Evolutionary conservation across 2,329 filamentous ascomycete species (phyloP).

Genomic region (Phyllosticta capitalensis): DNA sequence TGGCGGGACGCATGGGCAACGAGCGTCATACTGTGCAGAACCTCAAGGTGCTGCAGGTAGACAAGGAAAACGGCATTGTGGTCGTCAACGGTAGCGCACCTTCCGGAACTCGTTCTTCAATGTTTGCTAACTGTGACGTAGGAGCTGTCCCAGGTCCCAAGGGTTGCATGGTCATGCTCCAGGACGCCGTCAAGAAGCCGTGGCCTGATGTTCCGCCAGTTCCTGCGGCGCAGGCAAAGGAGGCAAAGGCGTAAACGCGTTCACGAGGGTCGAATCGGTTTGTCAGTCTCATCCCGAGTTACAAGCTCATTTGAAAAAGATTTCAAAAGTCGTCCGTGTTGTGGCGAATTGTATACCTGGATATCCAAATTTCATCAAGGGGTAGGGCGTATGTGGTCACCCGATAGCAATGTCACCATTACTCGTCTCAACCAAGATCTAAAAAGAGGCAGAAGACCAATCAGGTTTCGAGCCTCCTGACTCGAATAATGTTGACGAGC

Average conservation of each 20-base stretch:
- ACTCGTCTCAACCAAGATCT: not conserved
- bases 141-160: conserved; percentile 78
- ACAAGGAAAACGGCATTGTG: conserved; percentile 77
- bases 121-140: conserved; percentile 18
- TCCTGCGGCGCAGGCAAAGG: not conserved
- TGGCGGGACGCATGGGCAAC: conserved; percentile 93
- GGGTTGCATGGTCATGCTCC: conserved; percentile 71
- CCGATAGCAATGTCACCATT: not conserved
- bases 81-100: conserved; percentile 63
- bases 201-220: conserved; percentile 40
- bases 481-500: not conserved
- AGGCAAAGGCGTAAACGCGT: not conserved
- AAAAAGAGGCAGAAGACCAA: not conserved
- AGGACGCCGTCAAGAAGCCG: conserved; percentile 85
- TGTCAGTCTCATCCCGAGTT: not conserved
- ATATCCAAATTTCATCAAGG: not conserved
- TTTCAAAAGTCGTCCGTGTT: not conserved
- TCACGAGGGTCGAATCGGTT: not conserved
- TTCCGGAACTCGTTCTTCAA: not conserved
- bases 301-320: not conserved
- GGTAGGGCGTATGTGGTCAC: not conserved
- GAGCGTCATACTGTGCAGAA: conserved; percentile 86
- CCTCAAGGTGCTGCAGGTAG: conserved; percentile 77
- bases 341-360: not conserved
- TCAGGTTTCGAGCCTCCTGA: not conserved